Evolutionary conservation across 306 rosid species (phyloP).

Genomic region (Prosopis cineraria): DNA sequence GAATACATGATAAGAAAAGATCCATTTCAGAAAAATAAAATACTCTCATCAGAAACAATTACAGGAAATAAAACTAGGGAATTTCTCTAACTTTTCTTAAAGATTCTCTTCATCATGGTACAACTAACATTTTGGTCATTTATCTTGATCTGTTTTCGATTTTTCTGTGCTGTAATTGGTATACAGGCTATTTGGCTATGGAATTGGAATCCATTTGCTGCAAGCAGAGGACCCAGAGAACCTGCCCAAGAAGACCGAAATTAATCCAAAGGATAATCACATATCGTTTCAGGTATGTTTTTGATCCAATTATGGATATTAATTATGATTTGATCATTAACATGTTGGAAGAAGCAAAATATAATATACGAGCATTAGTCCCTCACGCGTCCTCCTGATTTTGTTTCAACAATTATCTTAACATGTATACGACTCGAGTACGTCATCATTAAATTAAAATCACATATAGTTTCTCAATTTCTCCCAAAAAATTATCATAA

Average conservation of each 20-base stretch:
- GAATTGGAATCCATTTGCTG: conserved; percentile 88
- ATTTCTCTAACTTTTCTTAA: background rate
- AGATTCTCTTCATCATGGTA: background rate
- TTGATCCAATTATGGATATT: background rate
- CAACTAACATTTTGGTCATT: background rate
- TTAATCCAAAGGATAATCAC: conserved; percentile 94
- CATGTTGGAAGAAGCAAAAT: background rate
- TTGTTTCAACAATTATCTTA: no score
- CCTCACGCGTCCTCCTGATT: background rate
- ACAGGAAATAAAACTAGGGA: no score
- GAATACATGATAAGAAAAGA: background rate
- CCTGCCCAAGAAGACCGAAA: conserved; percentile 57
- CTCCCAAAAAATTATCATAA: no score
- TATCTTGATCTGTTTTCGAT: background rate
- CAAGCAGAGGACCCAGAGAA: conserved; percentile 61
- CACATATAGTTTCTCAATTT: no score
- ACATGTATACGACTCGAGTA: background rate
- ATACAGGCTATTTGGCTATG: conserved; percentile 77
- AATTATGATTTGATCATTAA: background rate
- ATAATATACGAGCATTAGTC: background rate
- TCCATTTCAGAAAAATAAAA: background rate
- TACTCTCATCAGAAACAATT: no score
- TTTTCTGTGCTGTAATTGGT: background rate
- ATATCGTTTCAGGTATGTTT: conserved; percentile 80
- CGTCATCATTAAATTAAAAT: background rate